phyloP scores from a whole-genome alignment of 306 rosid genomes.

The Coriaria nepalensis region DNA sequence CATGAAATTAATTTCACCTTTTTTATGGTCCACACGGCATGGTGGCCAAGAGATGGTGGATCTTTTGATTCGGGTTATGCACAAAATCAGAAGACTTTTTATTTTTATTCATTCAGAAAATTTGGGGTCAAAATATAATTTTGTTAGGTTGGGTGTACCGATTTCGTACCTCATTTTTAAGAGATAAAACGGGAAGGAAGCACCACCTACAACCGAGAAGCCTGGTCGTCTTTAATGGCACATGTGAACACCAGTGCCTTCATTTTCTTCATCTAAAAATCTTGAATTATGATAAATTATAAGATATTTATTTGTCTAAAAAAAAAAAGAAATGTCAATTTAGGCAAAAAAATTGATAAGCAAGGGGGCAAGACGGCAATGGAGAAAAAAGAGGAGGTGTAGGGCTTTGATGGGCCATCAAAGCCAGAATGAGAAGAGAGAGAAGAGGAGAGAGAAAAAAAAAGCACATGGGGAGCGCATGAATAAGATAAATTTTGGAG shows the following conservation, averaged over 20 bases:
- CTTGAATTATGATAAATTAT: no score
- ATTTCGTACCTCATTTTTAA: slow-evolving; percentile 20
- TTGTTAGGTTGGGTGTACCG: slow-evolving; percentile 6
- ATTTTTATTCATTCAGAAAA: background rate
- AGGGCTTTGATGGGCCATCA: slow-evolving; percentile 46
- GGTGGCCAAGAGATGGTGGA: no score
- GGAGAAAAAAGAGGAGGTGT: slow-evolving; percentile 9
- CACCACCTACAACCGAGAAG: slow-evolving; percentile 40
- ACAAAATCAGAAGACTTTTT: no score
- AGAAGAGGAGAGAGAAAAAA: background rate
- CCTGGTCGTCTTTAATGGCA: slow-evolving; percentile 62
- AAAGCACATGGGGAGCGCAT: slow-evolving; percentile 62
- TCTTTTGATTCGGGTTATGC: no score
- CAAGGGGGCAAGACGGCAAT: background rate
- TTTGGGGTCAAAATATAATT: slow-evolving; percentile 24
- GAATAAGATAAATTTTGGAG: slow-evolving; percentile 27
- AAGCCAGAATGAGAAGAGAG: slow-evolving; percentile 1
- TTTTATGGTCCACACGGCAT: no score
- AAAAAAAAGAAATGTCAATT: slow-evolving; percentile 6
- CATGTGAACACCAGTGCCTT: slow-evolving; percentile 52
- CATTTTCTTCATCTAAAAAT: slow-evolving; percentile 12
- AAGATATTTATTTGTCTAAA: no score
- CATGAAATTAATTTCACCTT: no score
- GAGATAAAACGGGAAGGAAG: slow-evolving; percentile 33
- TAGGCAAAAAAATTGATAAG: background rate